Conservation (phyloP, 2,329 filamentous ascomycete genomes). For the Fusarium avenaceum region DNA sequence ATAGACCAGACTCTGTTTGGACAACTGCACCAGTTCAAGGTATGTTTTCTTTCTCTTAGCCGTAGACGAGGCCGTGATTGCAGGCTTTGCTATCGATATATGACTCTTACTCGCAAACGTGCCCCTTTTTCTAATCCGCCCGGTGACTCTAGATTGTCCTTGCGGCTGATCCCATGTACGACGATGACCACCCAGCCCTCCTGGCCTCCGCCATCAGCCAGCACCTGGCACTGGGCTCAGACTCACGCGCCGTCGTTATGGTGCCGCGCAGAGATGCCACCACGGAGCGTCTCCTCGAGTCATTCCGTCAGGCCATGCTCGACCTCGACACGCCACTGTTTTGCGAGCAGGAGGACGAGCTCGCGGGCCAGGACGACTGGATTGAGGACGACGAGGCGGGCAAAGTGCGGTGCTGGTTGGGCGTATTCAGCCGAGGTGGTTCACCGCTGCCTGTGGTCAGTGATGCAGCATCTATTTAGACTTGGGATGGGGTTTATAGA, state of each 20-base stretch:
- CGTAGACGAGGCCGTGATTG: conserved; percentile 26
- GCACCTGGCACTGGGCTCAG: conserved; percentile 70
- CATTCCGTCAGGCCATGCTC: conserved; percentile 74
- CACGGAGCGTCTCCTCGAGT: conserved; percentile 70
- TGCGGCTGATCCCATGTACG: conserved; percentile 89
- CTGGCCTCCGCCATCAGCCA: conserved; percentile 77
- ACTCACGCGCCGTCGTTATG: conserved; percentile 81
- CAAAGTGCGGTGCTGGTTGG: conserved; percentile 77
- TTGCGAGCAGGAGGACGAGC: conserved; percentile 71
- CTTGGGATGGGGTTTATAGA: background rate
- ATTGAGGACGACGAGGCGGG: conserved; percentile 63
- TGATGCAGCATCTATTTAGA: conserved; percentile 15
- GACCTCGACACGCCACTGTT: conserved; percentile 61
- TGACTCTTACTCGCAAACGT: conserved; percentile 29
- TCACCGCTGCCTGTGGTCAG: conserved; percentile 33
- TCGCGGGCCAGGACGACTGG: conserved; percentile 82
- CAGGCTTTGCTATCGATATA: conserved; percentile 1
- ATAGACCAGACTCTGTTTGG: conserved; percentile 62
- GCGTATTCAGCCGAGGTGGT: conserved; percentile 64
- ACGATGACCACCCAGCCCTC: conserved; percentile 82
- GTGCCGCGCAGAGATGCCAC: conserved; percentile 82
- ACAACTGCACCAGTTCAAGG: conserved; percentile 65
- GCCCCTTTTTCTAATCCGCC: conserved; percentile 22
- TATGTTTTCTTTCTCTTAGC: conserved; percentile 44
- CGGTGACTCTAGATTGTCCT: conserved; percentile 73